Base-by-base conservation (phyloP, 2,329 filamentous ascomycete genomes). In the Alternaria burnsii region DNA sequence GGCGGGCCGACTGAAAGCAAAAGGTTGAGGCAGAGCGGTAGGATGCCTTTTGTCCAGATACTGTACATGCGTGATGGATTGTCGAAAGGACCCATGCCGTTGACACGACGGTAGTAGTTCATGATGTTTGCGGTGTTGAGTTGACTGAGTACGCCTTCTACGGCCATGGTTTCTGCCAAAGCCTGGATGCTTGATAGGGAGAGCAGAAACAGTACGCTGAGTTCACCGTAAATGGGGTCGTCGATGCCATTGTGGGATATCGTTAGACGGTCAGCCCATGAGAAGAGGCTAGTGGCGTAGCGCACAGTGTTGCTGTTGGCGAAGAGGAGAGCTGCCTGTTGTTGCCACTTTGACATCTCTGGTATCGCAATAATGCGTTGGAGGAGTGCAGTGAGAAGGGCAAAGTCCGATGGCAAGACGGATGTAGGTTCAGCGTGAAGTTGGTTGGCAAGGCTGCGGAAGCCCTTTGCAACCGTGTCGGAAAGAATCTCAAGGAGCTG, bases 201-300 rank as follows among this genome's bases (percentile, higher is more conserved):
- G 22, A 97, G 87, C 14, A 99, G 85, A 78, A 98, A 96, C 26
- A 94, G 85, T 41, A 97, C 86, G 71, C 91, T 92, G n/a, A 97
- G 86, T 75, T 97, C 94, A 65, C 94, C 95, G 77, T 97, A 98
- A 30, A 98, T 84, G 0, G 95, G 94, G 74, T 98, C 94, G 28
- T 89, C 88, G 58, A 90, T 86, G 26, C 73, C 70, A n/a, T 72
- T 69, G 56, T 71, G 67, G 3, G 61, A 28, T 36, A 90, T 85
- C 0, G 90, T 87, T 24, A 98, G 85, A 67, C 90, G 88, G 77
- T 98, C 93, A 4, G 94, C 88, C 95, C 95, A 99, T 0, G 93
- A 97, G 79, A 94, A 98, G 5, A 99, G 85, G 34, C 91, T 93
- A 6, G 90, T 89, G 0, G 93, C 94, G 62, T 93, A 91, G 71